Evolutionary conservation across 306 rosid genomes (phyloP).

Genomic region (Gastrolobium bilobum): DNA sequence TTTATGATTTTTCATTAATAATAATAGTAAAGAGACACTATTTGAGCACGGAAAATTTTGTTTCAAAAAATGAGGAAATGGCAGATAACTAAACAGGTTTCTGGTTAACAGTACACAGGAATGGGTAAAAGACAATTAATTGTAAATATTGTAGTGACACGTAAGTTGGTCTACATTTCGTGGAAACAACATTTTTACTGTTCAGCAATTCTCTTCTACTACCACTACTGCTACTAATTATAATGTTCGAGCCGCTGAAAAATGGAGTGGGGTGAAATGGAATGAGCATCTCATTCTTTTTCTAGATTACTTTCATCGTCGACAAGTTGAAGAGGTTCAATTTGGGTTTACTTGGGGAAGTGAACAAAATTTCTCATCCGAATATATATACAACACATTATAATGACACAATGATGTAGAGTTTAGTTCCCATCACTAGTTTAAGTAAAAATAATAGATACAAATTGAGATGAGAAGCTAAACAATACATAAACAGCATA

Average conservation of each 20-base stretch:
- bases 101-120: too few species aligned
- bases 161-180: too few species aligned
- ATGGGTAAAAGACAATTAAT: too few species aligned
- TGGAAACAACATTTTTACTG: too few species aligned
- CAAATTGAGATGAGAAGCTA: constrained; percentile 71
- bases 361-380: constrained; percentile 59
- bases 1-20: too few species aligned
- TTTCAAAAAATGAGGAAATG: too few species aligned
- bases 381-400: constrained; percentile 54
- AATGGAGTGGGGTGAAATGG: background rate
- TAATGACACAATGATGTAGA: constrained; percentile 48
- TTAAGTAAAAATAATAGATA: constrained; percentile 52
- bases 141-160: too few species aligned
- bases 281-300: constrained; percentile 19
- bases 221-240: too few species aligned
- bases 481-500: constrained; percentile 64
- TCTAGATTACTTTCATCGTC: constrained; percentile 23
- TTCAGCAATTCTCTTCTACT: too few species aligned
- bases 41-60: too few species aligned
- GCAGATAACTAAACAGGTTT: too few species aligned
- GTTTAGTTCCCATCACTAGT: constrained; percentile 67
- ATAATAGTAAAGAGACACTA: too few species aligned
- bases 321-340: constrained; percentile 28
- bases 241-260: background rate
- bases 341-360: constrained; percentile 44